Evolutionary conservation across 2,329 filamentous ascomycete genomes (phyloP), one percentile per base, ranked within the genome.

Genomic region (Aspergillus aculeatus): DNA sequence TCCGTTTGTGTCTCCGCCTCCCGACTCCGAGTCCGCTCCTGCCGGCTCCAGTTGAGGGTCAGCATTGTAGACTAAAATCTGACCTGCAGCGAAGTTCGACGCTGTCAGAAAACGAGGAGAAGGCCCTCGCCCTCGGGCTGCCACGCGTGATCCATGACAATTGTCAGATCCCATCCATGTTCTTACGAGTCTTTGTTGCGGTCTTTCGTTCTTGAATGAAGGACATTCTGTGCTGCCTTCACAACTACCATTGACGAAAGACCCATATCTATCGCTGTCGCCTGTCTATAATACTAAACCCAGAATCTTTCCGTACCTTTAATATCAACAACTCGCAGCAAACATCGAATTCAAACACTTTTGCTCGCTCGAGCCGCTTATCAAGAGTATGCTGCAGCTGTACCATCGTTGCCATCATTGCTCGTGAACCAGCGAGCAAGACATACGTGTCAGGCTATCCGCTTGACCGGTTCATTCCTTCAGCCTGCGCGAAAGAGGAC

Each of bases 31-130:
- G 19, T 44, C 21, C 35, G 23, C 38, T 14, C 52, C 16, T 24
- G 11, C 32, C 11, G 32, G 12, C 16, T 35, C 32, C 32, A 35
- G 32, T 16, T 16, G 14, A 35, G 32, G 32, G 5, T 35, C 32
- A 35, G 4, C 52, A 29, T 19, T 29, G 7, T 29, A 10, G 23
- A 11, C 58, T 57, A 57, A 57, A 54, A 60, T 58, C 59, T 59
- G 51, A 54, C 55, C 26, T 58, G 47, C 58, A 51, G 29, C 31
- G 16, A 38, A n/a, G 19, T 55, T 7, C 24, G 31, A 31, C 47
- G 26, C 26, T 47, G 10, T 24, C 14, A 26, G 14, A 44, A 24
- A 38, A 5, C 3, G 32, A 35, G 14, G 35, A n/a, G n/a, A 41
- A 23, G 16, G 38, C 31, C 7, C 14, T 29, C 26, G 26, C 32